Conservation (phyloP, 2,329 filamentous ascomycete species). For the Fusarium anguioides region DNA sequence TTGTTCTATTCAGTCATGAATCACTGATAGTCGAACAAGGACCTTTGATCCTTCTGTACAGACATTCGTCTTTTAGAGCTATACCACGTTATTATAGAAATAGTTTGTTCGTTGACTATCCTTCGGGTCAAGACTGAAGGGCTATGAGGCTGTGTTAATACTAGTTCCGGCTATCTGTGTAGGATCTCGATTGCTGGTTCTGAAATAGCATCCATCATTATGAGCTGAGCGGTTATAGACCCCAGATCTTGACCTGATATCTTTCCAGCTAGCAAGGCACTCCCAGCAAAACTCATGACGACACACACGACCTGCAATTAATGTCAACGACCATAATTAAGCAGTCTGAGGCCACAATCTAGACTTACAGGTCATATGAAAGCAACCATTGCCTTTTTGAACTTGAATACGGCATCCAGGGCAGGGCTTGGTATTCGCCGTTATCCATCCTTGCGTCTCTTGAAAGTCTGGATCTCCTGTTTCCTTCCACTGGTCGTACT, state of each 20-base stretch:
- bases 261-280: background rate
- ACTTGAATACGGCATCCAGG: background rate
- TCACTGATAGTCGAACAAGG: no score
- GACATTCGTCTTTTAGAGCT: no score
- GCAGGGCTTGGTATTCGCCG: background rate
- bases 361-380: constrained; percentile 1
- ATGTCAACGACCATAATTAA: no score
- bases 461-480: background rate
- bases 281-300: background rate
- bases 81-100: no score
- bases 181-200: background rate
- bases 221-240: background rate
- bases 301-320: background rate
- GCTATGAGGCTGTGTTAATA: no score
- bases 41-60: no score
- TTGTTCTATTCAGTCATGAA: no score
- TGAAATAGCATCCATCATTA: background rate
- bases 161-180: background rate
- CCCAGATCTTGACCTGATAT: background rate
- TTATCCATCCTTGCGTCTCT: background rate
- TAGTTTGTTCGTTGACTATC: no score
- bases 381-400: background rate
- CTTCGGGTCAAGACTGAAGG: no score
- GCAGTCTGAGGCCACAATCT: no score
- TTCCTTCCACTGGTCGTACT: background rate